Base-by-base conservation (phyloP, 139 green algal genomes). In the Zygnema circumcarinatum region DNA sequence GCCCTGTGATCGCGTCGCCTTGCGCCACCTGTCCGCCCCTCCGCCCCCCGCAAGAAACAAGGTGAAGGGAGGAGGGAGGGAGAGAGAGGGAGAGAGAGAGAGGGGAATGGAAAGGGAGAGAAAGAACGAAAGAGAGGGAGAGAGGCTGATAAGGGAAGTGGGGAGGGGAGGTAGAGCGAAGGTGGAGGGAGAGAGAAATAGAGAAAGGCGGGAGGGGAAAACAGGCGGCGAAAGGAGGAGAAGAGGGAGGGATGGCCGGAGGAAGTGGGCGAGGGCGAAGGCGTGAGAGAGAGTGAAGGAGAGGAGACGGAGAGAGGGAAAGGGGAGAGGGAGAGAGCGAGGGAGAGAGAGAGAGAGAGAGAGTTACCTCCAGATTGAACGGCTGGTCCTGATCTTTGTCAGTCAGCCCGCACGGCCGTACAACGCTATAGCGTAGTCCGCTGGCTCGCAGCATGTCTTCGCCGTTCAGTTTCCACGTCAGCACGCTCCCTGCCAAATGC, bases 391-490 rank as follows among this genome's bases (percentile, higher is more conserved):
- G 31, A 39, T 90, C 74, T 25, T 90, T 54, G 1, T 86, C 74
- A 1, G 94, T 98, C 79, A 98, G 90, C 1, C 95, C 94, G 38
- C 91, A 94, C 20, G 94, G 94, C 53, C 95, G 92, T 82, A 98
- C 94, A 0, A 98, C 82, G 0, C 93, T 90, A 72, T 87, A 94
- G 1, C 93, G 94, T 76, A 97, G 74, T 1, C 96, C 95, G 82
- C 92, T 95, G 33, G 42, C 73, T 0, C 94, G 85, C 32, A 98
- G 67, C 32, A 82, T 89, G 74, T 98, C 95, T 92, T 98, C 95
- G 21, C 90, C 95, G 73, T 35, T 91, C 83, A 98, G 91, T 90
- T 98, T 98, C 92, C 93, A 98, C 0, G 94, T 95, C 1, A 98
- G 92, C 31, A 98, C 93, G 40, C 96, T 95, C 0, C 96, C 96